Evolutionary conservation across 345 rosid species (phyloP).

Genomic region (Rhodamnia argentea): DNA sequence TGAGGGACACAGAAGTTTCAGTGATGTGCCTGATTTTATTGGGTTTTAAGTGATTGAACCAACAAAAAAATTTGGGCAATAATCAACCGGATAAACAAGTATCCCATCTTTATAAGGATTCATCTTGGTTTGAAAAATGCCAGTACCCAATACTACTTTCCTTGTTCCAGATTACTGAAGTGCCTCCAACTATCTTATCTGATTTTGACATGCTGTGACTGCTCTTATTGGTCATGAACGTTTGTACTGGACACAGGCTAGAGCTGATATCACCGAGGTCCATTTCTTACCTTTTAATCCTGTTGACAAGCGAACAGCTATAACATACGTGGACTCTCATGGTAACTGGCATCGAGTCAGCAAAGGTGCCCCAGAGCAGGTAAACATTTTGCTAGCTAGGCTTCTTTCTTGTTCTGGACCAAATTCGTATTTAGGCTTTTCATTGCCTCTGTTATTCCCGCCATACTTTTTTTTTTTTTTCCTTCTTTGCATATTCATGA

Average conservation of each 20-base stretch:
- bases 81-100: not conserved
- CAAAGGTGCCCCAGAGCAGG: constrained; percentile 90
- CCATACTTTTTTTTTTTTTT: not conserved
- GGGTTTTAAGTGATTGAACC: not conserved
- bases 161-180: not conserved
- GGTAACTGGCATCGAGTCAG: constrained; percentile 75
- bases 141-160: not conserved
- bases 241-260: constrained; percentile 21
- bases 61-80: not conserved
- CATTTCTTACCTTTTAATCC: constrained; percentile 88
- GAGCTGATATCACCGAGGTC: constrained; percentile 62
- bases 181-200: not conserved
- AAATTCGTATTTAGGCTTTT: not conserved
- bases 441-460: not conserved
- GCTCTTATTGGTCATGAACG: not conserved
- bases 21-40: not conserved
- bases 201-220: not conserved
- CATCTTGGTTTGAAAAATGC: not conserved
- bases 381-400: constrained; percentile 1
- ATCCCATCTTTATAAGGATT: not conserved
- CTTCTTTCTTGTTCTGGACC: not conserved
- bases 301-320: constrained; percentile 83
- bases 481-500: not conserved
- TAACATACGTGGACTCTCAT: constrained; percentile 52
- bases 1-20: not conserved